A percentile compares a stretch with the other conserved stretches of the same genome.
phyloP scores from a whole-genome alignment of 257 asterid genomes.

The Datura wrightii region DNA sequence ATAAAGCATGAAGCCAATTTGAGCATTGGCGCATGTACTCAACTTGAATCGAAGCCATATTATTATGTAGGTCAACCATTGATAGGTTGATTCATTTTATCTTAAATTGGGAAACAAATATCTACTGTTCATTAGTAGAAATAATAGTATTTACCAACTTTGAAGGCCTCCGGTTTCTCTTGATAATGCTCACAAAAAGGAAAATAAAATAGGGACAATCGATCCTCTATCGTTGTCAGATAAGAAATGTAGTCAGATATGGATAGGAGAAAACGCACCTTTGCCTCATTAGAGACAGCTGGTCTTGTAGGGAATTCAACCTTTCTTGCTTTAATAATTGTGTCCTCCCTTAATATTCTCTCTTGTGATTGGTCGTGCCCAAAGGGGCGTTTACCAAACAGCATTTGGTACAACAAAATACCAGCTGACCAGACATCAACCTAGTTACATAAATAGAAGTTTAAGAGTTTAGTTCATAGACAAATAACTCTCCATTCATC shows the following conservation, averaged over 20 bases:
- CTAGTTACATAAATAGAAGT: slow-evolving; percentile 48
- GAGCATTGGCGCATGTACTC: neutral
- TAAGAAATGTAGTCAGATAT: neutral
- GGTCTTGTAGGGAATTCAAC: slow-evolving; percentile 97
- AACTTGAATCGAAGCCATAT: slow-evolving; percentile 9
- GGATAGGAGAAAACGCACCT: slow-evolving; percentile 53
- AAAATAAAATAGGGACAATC: neutral
- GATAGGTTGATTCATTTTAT: neutral
- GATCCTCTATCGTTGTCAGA: neutral
- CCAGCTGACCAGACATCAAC: slow-evolving; percentile 99
- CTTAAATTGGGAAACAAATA: neutral
- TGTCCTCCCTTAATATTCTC: slow-evolving; percentile 93
- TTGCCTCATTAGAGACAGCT: slow-evolving; percentile 88
- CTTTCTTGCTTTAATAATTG: slow-evolving; percentile 90
- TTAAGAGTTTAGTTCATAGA: neutral
- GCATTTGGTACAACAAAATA: slow-evolving; percentile 90
- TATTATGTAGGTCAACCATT: slow-evolving; percentile 15
- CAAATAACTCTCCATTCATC: slow-evolving; percentile 11
- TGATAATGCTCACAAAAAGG: slow-evolving; percentile 7
- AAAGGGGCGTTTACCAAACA: slow-evolving; percentile 92
- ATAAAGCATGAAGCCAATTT: neutral
- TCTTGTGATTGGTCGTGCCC: slow-evolving; percentile 98
- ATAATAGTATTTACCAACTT: neutral
- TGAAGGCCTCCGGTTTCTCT: neutral
- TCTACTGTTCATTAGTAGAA: neutral